Percentiles rank a stretch among this genome's conserved stretches.
Conservation (phyloP, 768 basidiomycete species). For the Suillus subluteus region DNA sequence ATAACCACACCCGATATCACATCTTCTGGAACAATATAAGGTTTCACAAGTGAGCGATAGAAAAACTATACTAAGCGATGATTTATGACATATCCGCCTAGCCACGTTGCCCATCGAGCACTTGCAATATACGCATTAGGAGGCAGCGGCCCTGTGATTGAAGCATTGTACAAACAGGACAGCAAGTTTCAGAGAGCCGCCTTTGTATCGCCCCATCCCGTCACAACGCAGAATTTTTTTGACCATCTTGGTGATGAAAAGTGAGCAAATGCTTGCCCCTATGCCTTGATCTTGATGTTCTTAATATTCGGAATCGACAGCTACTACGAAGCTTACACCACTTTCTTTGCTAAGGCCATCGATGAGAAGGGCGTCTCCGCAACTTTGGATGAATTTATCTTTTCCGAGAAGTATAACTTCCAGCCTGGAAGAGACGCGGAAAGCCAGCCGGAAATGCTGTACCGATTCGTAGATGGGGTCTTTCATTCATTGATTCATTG, state of each 20-base stretch:
- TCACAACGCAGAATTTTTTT: slow-evolving; percentile 28
- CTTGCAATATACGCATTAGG: slow-evolving; percentile 36
- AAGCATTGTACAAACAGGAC: slow-evolving; percentile 31
- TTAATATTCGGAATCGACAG: slow-evolving; percentile 16
- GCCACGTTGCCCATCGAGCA: slow-evolving; percentile 34
- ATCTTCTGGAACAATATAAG: slow-evolving; percentile 49
- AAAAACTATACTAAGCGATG: not conserved
- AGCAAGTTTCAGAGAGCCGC: slow-evolving; percentile 23
- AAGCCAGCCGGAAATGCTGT: slow-evolving; percentile 54
- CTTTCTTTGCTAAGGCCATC: slow-evolving; percentile 27
- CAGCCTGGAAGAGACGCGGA: slow-evolving; percentile 18
- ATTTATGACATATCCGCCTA: slow-evolving; percentile 4
- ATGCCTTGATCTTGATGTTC: not conserved
- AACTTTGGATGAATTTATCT: slow-evolving; percentile 33
- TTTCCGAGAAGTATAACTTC: slow-evolving; percentile 33
- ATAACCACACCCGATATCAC: slow-evolving; percentile 52
- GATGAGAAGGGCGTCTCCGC: slow-evolving; percentile 22
- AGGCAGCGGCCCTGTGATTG: slow-evolving; percentile 25
- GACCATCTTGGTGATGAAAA: slow-evolving; percentile 31
- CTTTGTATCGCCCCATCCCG: slow-evolving; percentile 28
- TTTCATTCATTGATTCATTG: slow-evolving; percentile 66
- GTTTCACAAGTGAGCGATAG: slow-evolving; percentile 53
- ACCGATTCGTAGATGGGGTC: slow-evolving; percentile 50
- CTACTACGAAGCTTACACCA: slow-evolving; percentile 30
- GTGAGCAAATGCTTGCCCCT: slow-evolving; percentile 16